Percentiles rank a stretch among this genome's conserved stretches.
Conservation (phyloP, 768 basidiomycete species). For the Amanita molliuscula region DNA sequence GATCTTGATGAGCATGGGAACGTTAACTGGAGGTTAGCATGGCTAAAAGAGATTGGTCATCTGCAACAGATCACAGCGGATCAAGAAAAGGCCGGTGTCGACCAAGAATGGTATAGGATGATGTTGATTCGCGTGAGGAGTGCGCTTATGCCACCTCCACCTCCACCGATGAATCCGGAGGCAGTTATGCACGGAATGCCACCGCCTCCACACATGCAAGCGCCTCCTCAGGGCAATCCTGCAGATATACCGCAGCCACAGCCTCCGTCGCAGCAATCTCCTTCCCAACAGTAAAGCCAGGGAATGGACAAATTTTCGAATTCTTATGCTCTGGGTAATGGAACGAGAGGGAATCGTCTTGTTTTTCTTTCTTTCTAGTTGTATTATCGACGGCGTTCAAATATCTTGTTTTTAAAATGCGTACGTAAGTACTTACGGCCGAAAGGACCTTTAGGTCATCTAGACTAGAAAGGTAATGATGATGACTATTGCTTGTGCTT, state of each 20-base stretch:
- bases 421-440: neutral
- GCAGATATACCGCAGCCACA: conserved; percentile 29
- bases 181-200: conserved; percentile 36
- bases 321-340: neutral
- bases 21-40: conserved; percentile 69
- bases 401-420: neutral
- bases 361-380: no score
- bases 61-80: conserved; percentile 69
- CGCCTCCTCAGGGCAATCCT: conserved; percentile 26
- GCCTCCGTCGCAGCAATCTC: conserved; percentile 17
- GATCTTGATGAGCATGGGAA: conserved; percentile 73
- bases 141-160: conserved; percentile 45
- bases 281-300: neutral
- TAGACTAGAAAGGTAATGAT: neutral
- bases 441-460: conserved; percentile 1
- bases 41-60: conserved; percentile 72
- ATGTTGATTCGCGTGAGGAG: conserved; percentile 74
- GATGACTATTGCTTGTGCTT: neutral
- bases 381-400: neutral
- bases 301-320: neutral
- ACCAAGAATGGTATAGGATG: conserved; percentile 80
- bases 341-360: neutral
- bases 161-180: conserved; percentile 40
- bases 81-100: conserved; percentile 74
- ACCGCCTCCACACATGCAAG: conserved; percentile 25